These are phyloP conservation scores for Theobroma grandiflorum DNA, from an alignment of 441 rosid genomes.

Conservation along the genomic window DNA sequence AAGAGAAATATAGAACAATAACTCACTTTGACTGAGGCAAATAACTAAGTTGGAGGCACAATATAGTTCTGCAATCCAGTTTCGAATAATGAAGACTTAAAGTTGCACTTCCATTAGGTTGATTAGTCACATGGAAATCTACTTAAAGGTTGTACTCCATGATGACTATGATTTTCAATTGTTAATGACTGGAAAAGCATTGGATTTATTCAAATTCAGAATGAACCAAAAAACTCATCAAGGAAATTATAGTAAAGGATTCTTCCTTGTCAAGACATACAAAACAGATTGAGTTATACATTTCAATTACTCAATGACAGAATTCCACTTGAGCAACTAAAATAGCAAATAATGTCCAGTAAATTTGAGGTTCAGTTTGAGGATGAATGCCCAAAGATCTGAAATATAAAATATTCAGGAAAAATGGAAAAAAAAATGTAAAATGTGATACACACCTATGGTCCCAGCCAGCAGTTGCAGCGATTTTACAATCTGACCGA, in stretches of 20 bases:
- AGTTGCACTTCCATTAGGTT: not conserved
- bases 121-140: not conserved
- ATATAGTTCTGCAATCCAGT: slow-evolving; percentile 12
- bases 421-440: not conserved
- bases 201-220: not conserved
- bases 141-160: not conserved
- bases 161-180: not conserved
- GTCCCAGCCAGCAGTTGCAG: slow-evolving; percentile 98
- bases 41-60: slow-evolving; percentile 3
- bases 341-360: not conserved
- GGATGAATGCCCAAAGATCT: not conserved
- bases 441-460: slow-evolving; percentile 60
- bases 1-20: not conserved
- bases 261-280: not conserved
- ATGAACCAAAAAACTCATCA: not conserved
- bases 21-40: not conserved
- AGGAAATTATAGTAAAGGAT: not conserved
- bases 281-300: not conserved
- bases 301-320: not conserved
- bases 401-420: not conserved
- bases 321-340: not conserved
- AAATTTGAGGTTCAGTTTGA: not conserved
- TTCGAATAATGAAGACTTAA: not conserved
- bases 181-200: not conserved
- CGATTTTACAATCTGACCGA: slow-evolving; percentile 78